Conservation (phyloP, 2,329 filamentous ascomycete genomes). For the Colletotrichum echinochloae region DNA sequence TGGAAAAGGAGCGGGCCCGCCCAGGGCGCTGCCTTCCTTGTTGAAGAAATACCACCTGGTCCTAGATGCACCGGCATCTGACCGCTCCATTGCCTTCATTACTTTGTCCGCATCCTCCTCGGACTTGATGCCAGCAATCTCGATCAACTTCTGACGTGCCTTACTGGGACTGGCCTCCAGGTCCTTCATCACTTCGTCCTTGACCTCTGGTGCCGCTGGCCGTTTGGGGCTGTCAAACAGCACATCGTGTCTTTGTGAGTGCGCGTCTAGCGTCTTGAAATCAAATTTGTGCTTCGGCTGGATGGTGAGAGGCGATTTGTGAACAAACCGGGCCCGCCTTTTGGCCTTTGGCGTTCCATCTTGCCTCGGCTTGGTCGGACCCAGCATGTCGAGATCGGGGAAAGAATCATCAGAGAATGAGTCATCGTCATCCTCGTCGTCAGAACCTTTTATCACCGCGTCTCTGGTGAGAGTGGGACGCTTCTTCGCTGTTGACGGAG, state of each 20-base stretch:
- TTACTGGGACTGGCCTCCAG: slow-evolving; percentile 35
- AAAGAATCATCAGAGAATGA: slow-evolving; percentile 68
- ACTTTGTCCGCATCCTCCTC: slow-evolving; percentile 59
- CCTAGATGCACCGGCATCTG: slow-evolving; percentile 52
- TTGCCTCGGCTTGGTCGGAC: slow-evolving; percentile 26
- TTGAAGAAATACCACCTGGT: slow-evolving; percentile 65
- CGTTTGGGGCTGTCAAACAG: slow-evolving; percentile 66
- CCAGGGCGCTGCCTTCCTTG: slow-evolving; percentile 46
- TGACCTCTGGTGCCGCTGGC: slow-evolving; percentile 53
- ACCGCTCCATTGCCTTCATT: slow-evolving; percentile 63
- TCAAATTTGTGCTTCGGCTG: slow-evolving; percentile 72
- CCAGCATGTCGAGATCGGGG: slow-evolving; percentile 56
- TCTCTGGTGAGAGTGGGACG: slow-evolving; percentile 56
- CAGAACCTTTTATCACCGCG: slow-evolving; percentile 75
- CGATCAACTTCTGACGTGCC: slow-evolving; percentile 39
- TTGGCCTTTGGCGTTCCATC: slow-evolving; percentile 61
- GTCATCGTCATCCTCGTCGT: slow-evolving; percentile 75
- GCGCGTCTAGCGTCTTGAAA: slow-evolving; percentile 70
- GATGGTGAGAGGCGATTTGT: slow-evolving; percentile 62
- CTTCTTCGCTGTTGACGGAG: slow-evolving; percentile 44
- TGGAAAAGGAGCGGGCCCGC: slow-evolving; percentile 52
- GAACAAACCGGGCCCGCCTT: slow-evolving; percentile 55
- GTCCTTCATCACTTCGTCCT: slow-evolving; percentile 44
- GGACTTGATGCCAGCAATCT: slow-evolving; percentile 46
- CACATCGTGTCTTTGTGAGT: slow-evolving; percentile 69